Evolutionary conservation across 805 yeast genomes (phyloP), one percentile per base, ranked within the genome.

Genomic region (Schwanniomyces pseudopolymorphus): DNA sequence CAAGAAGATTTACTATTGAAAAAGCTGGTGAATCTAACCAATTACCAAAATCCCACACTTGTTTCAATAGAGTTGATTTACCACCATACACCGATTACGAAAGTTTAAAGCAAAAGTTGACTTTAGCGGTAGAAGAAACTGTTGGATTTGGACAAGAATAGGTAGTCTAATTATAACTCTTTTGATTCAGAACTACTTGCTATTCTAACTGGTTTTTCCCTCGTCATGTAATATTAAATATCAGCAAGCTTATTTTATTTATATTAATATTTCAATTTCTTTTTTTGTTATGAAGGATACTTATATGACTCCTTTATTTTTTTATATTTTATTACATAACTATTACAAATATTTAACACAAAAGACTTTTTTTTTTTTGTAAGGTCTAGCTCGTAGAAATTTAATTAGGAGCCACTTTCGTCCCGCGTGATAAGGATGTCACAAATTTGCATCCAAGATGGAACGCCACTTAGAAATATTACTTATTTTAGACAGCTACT

Each of bases 121-220:
- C 96, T 28, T 78, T 92, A 66, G 99, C 99, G 25, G 98, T 94
- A 33, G 99, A 94, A 69, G 98, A 94, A 72, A 94, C 99, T 13
- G 94, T 94, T 64, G 99, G 99, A 41, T 94, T 94, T 65, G 99
- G 99, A 49, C 98, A 94, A 74, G 99, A 94, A 77, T 92, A 74
- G 56, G 33, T 9, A n/a, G 9, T 13, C 9, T 36, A 9, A 7
- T 19, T 6, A 3, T 17, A 14, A 31, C 35, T 31, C 5, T 6
- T 26, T 26, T 26, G 8, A 10, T 26, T 10, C 28, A 26, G 28
- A 26, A 26, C 7, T 22, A 22, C 7, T 8, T 22, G n/a, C n/a
- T n/a, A n/a, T n/a, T n/a, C n/a, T n/a, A n/a, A n/a, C n/a, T n/a
- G n/a, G 25, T 22, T 5, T 13, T 27, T n/a, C 33, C 16, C 13